phyloP scores from a whole-genome alignment of 2,329 filamentous ascomycete species.

The Botrytis hyacinthi region DNA sequence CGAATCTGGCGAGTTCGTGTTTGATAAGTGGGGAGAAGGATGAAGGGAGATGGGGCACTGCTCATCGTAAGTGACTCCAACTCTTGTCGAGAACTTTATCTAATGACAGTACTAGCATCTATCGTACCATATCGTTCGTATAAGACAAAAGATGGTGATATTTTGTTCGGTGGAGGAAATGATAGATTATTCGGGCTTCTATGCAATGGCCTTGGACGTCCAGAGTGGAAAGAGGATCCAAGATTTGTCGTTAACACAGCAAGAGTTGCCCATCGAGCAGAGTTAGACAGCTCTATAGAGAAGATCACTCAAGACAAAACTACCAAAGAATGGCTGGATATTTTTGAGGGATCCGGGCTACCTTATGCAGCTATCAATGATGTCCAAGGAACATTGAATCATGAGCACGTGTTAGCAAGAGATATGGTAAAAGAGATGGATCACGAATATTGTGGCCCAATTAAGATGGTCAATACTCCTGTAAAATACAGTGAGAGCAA shows the following conservation, averaged over 20 bases:
- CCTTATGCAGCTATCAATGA: conserved; percentile 96
- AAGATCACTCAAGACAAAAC: conserved; percentile 70
- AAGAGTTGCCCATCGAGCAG: conserved; percentile 67
- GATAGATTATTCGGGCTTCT: conserved; percentile 66
- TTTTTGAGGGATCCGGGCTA: conserved; percentile 88
- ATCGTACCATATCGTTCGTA: conserved; percentile 95
- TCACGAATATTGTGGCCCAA: conserved; percentile 76
- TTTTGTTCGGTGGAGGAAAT: conserved; percentile 71
- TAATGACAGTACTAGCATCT: conserved; percentile 57
- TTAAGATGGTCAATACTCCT: conserved; percentile 90
- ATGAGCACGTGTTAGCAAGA: conserved; percentile 79
- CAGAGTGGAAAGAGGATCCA: conserved; percentile 59
- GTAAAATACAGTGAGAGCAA: conserved; percentile 87
- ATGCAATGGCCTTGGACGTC: conserved; percentile 56
- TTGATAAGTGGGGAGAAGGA: conserved; percentile 86
- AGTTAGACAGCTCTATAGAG: conserved; percentile 79
- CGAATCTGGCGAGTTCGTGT: conserved; percentile 93
- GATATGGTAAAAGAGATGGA: conserved; percentile 89
- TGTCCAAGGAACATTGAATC: conserved; percentile 77
- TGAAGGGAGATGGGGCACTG: conserved; percentile 89
- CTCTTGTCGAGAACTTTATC: too few relatives aligned
- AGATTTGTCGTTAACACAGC: conserved; percentile 61
- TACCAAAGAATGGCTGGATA: conserved; percentile 81
- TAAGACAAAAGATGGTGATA: conserved; percentile 66
- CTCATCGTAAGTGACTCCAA: conserved; percentile 66